A percentile compares a stretch with the other conserved stretches of the same genome.
Evolutionary conservation across 2,329 filamentous ascomycete species (phyloP).

Genomic region (Aspergillus jensenii): DNA sequence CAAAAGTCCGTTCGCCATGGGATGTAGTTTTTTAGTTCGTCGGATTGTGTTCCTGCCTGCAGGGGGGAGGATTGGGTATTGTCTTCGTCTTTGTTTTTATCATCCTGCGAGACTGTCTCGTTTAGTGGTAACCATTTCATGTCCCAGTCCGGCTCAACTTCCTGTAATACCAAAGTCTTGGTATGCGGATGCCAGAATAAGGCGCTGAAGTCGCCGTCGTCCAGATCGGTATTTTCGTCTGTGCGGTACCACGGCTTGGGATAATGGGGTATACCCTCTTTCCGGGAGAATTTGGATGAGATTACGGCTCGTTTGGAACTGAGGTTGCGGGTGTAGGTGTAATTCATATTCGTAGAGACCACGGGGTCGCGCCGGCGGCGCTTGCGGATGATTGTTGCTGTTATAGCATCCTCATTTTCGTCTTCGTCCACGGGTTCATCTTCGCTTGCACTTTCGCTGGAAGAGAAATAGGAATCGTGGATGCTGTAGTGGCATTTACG

Average conservation of each 20-base stretch:
- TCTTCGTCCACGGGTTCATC: too few relatives aligned
- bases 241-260: not conserved
- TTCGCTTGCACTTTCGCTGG: too few relatives aligned
- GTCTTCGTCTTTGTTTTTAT: too few relatives aligned
- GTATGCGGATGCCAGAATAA: not conserved
- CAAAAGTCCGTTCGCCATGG: conserved; percentile 12
- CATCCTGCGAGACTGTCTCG: not conserved
- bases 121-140: not conserved
- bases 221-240: not conserved
- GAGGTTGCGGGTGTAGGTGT: not conserved
- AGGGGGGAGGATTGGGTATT: too few relatives aligned
- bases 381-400: not conserved
- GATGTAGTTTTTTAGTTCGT: not conserved
- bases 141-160: not conserved
- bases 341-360: not conserved
- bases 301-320: not conserved
- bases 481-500: too few relatives aligned
- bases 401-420: not conserved
- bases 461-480: not conserved
- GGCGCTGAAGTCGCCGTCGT: not conserved
- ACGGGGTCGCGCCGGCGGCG: not conserved
- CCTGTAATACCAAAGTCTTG: not conserved
- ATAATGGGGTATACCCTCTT: not conserved
- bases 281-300: not conserved
- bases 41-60: too few relatives aligned